Conservation (phyloP, 2,329 filamentous ascomycete genomes). For the Colletotrichum sp. region DNA sequence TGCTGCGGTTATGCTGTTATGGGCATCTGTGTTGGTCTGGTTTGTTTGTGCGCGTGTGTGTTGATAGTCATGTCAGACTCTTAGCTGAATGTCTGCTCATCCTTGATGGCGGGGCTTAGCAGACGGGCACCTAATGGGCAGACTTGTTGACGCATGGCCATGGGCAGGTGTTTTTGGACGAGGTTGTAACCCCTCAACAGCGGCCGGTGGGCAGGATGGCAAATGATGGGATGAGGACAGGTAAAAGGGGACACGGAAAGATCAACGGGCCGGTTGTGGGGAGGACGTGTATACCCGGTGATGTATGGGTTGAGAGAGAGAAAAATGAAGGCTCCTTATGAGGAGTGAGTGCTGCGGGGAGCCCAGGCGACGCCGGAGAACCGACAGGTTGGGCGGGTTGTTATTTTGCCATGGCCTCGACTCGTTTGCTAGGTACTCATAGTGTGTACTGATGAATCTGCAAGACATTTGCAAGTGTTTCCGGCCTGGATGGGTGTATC, state of each 20-base stretch:
- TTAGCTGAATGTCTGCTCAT: background rate
- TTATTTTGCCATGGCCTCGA: background rate
- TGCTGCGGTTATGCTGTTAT: background rate
- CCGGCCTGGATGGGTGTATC: background rate
- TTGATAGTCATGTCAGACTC: background rate
- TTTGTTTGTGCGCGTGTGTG: background rate
- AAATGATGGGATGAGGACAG: background rate
- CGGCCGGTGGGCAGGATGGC: background rate
- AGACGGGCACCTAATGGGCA: background rate
- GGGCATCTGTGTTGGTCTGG: background rate
- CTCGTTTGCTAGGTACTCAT: background rate
- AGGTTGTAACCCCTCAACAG: no score
- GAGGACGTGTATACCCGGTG: constrained; percentile 11
- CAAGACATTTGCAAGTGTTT: background rate
- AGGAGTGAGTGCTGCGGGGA: background rate
- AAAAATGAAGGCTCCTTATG: background rate
- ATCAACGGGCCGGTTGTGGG: background rate
- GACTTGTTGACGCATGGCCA: background rate
- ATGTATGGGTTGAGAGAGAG: background rate
- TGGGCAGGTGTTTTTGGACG: background rate
- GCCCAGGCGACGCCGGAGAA: background rate
- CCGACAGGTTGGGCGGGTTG: background rate
- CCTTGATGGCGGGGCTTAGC: background rate
- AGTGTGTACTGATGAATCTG: background rate
- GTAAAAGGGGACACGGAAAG: background rate